Percentiles rank a stretch among this genome's conserved stretches.
These are phyloP conservation scores for Pythium folliculosum DNA, from an alignment of 352 stramenopile species.

Conservation along the genomic window DNA sequence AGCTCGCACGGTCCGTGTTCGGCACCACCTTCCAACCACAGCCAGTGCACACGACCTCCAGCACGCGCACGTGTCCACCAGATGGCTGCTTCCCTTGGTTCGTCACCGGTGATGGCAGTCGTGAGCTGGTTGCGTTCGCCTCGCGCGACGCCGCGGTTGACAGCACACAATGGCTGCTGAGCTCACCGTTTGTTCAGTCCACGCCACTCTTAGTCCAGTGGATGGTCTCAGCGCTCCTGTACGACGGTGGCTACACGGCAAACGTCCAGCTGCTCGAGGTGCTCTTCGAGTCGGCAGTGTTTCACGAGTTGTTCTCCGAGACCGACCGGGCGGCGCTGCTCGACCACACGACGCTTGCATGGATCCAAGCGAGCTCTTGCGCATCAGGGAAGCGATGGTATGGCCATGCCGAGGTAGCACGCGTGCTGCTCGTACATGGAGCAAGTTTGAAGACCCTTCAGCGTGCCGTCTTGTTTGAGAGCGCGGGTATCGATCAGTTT, in stretches of 20 bases:
- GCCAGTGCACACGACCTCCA: background rate
- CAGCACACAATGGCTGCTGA: background rate
- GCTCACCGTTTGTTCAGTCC: background rate
- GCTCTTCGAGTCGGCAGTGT: background rate
- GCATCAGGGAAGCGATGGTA: background rate
- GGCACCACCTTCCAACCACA: background rate
- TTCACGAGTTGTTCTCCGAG: background rate
- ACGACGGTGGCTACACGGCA: background rate
- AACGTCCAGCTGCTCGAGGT: background rate
- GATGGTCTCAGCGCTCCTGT: background rate
- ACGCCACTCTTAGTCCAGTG: background rate
- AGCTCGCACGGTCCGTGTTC: background rate
- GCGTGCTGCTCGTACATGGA: background rate
- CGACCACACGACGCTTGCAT: background rate
- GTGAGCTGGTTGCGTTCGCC: background rate
- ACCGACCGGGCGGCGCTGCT: background rate
- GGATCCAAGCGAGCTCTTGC: background rate
- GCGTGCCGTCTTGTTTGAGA: background rate
- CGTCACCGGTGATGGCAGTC: background rate
- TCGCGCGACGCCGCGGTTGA: background rate
- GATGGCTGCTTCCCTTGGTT: background rate
- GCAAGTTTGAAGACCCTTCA: background rate
- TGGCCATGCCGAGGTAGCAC: background rate
- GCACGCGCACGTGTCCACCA: too few relatives aligned
- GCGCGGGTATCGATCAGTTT: background rate